A percentile compares a stretch with the other conserved stretches of the same genome.
These are phyloP conservation scores for Penicillium oxalicum DNA, from an alignment of 2,329 filamentous ascomycete genomes.

Conservation along the genomic window DNA sequence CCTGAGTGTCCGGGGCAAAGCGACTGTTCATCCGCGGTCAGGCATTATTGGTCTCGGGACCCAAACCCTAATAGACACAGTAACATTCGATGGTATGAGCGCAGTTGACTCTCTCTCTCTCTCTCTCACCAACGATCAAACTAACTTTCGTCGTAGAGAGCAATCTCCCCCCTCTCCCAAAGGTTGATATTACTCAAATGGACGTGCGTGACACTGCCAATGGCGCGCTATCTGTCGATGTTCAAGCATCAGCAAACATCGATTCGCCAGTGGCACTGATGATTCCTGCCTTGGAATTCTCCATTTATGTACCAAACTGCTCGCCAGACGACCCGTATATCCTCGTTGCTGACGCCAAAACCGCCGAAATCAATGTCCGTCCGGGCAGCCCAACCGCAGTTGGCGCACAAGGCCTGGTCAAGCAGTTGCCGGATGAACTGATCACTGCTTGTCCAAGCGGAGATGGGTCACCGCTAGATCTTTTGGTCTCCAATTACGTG, in stretches of 20 bases:
- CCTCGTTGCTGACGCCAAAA: conserved; percentile 68
- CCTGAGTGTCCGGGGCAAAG: conserved; percentile 67
- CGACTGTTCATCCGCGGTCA: conserved; percentile 67
- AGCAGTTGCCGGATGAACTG: conserved; percentile 66
- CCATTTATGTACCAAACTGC: conserved; percentile 80
- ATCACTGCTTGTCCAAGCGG: conserved; percentile 69
- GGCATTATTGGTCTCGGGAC: conserved; percentile 74
- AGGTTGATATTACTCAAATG: conserved; percentile 75
- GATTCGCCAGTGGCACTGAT: conserved; percentile 70
- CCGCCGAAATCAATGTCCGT: conserved; percentile 59
- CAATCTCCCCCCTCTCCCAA: conserved; percentile 69
- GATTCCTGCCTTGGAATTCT: conserved; percentile 74
- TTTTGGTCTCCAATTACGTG: conserved; percentile 73
- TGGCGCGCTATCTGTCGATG: conserved; percentile 72
- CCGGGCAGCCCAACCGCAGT: conserved; percentile 63
- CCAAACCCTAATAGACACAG: conserved; percentile 65
- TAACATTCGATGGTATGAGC: conserved; percentile 74
- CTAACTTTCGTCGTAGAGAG: conserved; percentile 30
- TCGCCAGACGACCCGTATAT: conserved; percentile 65
- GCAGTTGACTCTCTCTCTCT: background rate
- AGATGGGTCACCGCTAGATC: conserved; percentile 74
- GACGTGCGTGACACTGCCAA: conserved; percentile 67
- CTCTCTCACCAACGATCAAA: background rate
- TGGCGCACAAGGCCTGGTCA: conserved; percentile 65
- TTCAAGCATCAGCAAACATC: conserved; percentile 66